These are phyloP conservation scores for Larix kaempferi DNA, from an alignment of 75 land plant species.

Conservation along the genomic window DNA sequence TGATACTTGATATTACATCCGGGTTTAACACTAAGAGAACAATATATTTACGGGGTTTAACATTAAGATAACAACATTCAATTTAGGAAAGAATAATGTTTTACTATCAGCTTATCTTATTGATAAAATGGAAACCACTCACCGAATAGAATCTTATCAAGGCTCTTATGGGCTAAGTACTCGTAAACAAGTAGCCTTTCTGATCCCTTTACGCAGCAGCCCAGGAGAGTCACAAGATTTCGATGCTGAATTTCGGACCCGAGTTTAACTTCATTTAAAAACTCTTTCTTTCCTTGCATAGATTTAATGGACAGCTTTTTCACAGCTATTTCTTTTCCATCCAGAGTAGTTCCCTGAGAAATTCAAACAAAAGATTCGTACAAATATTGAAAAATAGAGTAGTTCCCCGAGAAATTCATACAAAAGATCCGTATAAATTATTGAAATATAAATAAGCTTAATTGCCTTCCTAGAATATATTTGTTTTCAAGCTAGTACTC, in stretches of 20 bases:
- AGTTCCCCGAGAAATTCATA: no score
- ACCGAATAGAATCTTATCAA: slow-evolving; percentile 19
- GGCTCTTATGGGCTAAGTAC: slow-evolving; percentile 27
- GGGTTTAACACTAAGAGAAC: no score
- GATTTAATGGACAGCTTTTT: background rate
- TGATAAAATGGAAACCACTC: background rate
- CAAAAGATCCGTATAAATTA: no score
- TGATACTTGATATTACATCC: no score
- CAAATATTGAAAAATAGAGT: no score
- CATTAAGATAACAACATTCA: no score
- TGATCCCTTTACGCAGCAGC: slow-evolving; percentile 14
- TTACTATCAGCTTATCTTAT: no score
- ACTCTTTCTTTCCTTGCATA: background rate
- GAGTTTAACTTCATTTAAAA: slow-evolving; percentile 5
- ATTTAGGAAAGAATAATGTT: no score
- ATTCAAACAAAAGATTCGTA: background rate
- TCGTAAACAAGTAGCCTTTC: slow-evolving; percentile 14
- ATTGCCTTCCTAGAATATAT: no score
- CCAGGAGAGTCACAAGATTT: slow-evolving; percentile 10
- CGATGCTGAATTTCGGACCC: slow-evolving; percentile 1
- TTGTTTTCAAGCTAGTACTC: no score
- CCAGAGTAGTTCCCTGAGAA: background rate
- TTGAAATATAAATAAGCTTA: no score
- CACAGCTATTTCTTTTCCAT: slow-evolving; percentile 7
- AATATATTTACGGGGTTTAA: no score